Conservation (phyloP, 257 asterid species). For the Asclepias syriaca region DNA sequence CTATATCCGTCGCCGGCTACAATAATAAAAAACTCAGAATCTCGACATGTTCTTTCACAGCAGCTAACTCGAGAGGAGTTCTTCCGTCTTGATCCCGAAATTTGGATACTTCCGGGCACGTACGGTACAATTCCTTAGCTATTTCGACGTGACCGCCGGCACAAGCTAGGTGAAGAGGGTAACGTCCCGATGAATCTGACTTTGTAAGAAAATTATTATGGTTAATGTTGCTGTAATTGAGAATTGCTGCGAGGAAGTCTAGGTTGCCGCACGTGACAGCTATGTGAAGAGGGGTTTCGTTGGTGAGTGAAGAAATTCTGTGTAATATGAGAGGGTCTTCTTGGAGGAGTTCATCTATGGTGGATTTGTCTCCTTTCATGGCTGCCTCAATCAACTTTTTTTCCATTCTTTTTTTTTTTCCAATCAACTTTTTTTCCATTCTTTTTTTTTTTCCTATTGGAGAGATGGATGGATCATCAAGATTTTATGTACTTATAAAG, state of each 20-base stretch:
- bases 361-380: background rate
- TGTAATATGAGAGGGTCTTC: background rate
- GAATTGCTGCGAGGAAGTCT: background rate
- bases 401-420: too few relatives aligned
- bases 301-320: background rate
- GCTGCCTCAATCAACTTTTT: background rate
- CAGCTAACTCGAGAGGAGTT: background rate
- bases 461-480: too few relatives aligned
- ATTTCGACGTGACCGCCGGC: background rate
- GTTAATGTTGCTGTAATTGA: background rate
- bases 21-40: background rate
- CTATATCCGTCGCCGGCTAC: background rate
- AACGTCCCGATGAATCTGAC: background rate
- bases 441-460: too few relatives aligned
- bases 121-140: background rate
- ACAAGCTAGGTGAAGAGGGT: background rate
- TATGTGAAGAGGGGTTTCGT: conserved; percentile 4
- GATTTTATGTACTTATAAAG: too few relatives aligned
- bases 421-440: background rate
- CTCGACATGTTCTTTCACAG: background rate
- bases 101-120: background rate
- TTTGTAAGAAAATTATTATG: background rate
- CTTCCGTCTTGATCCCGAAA: background rate
- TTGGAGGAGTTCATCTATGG: background rate
- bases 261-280: background rate